Evolutionary conservation across 495 filamentous ascomycete species (phyloP), one percentile per base, ranked within the genome.

Genomic region (Cairneyella variabilis): DNA sequence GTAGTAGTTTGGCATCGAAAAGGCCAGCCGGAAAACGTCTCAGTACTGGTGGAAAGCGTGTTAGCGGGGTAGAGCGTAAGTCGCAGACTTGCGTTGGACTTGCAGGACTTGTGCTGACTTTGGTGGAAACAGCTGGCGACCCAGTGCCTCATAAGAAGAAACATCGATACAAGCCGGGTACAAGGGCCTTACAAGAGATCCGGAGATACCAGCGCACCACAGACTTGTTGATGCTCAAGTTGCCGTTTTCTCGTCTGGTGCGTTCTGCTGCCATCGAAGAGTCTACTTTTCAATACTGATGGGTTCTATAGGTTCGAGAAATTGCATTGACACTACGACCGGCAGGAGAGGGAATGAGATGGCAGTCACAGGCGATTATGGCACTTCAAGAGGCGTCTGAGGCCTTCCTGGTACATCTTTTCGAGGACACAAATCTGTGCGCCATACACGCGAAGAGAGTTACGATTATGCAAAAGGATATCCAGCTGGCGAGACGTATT

Each of bases 391-490:
- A 97, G 73, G 87, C 91, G 2, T 78, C 89, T 1, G 92, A 97
- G 64, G 92, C 92, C 0, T 97, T 92, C 68, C 76, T 97, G 16
- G 88, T 97, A 14, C 90, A 95, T 70, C 69, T 97, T 0, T 97
- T 97, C 69, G 91, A 96, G 67, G 92, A 97, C 66, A 88, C 90
- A 18, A 96, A 97, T 71, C 78, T 97, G 23, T 93, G 92, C 70
- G 92, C 92, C 16, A 87, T 97, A 25, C 92, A 97, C 66, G 92
- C 92, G 37, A 97, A 96, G 73, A 77, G 92, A 25, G 91, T 97
- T 6, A 97, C 92, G 1, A 95, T 97, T 59, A 96, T 96, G 91
- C 90, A 96, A 65, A 95, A 93, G 68, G 91, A 96, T 69, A 91
- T 96, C 39, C 91, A 95, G 66, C 76, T 96, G 43, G 91, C 91